Evolutionary conservation across 768 basidiomycete species (phyloP).

Genomic region (Boletus subparvulus): DNA sequence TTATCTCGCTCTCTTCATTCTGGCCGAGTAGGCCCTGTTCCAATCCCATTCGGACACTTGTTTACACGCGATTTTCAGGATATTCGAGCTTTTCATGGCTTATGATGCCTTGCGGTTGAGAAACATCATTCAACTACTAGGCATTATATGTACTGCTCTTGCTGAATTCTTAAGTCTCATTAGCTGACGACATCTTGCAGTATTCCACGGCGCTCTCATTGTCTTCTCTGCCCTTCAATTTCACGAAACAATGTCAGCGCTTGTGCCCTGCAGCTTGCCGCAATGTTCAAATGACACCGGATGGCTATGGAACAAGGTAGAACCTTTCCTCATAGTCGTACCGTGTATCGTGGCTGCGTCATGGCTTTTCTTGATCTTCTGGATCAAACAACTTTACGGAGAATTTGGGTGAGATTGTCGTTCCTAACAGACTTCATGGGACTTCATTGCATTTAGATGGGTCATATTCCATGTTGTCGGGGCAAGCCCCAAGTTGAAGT

Average conservation of each 20-base stretch:
- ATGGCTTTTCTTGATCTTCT: conserved; percentile 67
- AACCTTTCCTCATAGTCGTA: conserved; percentile 68
- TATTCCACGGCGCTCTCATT: conserved; percentile 74
- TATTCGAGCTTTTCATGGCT: conserved; percentile 80
- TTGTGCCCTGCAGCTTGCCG: conserved; percentile 35
- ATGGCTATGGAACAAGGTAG: conserved; percentile 58
- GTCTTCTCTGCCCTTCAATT: conserved; percentile 76
- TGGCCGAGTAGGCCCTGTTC: conserved; percentile 63
- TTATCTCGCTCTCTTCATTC: conserved; percentile 79
- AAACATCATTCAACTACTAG: conserved; percentile 76
- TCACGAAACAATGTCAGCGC: conserved; percentile 65
- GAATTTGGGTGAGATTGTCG: conserved; percentile 71
- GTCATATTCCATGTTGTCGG: conserved; percentile 89
- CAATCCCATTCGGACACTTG: background rate
- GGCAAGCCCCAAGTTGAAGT: conserved; percentile 81
- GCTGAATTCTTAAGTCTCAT: background rate
- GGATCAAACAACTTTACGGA: conserved; percentile 65
- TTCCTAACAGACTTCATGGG: background rate
- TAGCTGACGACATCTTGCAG: conserved; percentile 26
- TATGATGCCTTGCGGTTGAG: conserved; percentile 79
- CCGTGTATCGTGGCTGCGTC: conserved; percentile 68
- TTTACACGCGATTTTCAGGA: conserved; percentile 38
- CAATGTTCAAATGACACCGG: conserved; percentile 51
- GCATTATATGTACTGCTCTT: conserved; percentile 58
- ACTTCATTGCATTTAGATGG: conserved; percentile 54